These are phyloP conservation scores for Gilbertella persicaria DNA, from an alignment of 371 early-diverging fungal species.

Conservation along the genomic window DNA sequence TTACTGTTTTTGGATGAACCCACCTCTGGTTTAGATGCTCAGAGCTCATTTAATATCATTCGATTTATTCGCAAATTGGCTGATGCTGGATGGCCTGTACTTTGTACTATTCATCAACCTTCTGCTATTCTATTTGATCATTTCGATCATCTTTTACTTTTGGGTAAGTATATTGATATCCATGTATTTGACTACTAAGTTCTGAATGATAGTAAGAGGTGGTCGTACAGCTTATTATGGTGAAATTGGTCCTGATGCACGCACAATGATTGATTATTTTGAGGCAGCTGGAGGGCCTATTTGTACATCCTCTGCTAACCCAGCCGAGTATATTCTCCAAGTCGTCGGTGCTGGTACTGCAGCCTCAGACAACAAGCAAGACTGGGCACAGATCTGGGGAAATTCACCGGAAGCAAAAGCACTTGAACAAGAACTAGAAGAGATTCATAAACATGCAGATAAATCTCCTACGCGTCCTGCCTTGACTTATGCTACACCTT, in stretches of 20 bases:
- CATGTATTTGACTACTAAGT: too few relatives aligned
- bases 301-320: conserved; percentile 52
- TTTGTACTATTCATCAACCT: conserved; percentile 72
- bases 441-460: conserved; percentile 12
- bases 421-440: conserved; percentile 17
- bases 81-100: conserved; percentile 55
- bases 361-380: conserved; percentile 28
- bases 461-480: conserved; percentile 12
- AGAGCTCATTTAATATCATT: conserved; percentile 70
- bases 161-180: too few relatives aligned
- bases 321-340: conserved; percentile 38
- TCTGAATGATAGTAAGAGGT: too few relatives aligned
- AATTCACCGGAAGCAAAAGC: conserved; percentile 26
- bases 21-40: conserved; percentile 70
- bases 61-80: conserved; percentile 62
- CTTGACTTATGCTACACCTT: conserved; percentile 28
- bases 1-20: conserved; percentile 82
- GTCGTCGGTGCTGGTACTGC: conserved; percentile 52
- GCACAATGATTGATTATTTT: conserved; percentile 55
- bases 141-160: conserved; percentile 65
- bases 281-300: conserved; percentile 48
- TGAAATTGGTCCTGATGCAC: conserved; percentile 51
- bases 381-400: conserved; percentile 62
- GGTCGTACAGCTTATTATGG: conserved; percentile 61
- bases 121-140: conserved; percentile 60